Base-by-base conservation (phyloP, 768 basidiomycete genomes). In the Mycena metata region DNA sequence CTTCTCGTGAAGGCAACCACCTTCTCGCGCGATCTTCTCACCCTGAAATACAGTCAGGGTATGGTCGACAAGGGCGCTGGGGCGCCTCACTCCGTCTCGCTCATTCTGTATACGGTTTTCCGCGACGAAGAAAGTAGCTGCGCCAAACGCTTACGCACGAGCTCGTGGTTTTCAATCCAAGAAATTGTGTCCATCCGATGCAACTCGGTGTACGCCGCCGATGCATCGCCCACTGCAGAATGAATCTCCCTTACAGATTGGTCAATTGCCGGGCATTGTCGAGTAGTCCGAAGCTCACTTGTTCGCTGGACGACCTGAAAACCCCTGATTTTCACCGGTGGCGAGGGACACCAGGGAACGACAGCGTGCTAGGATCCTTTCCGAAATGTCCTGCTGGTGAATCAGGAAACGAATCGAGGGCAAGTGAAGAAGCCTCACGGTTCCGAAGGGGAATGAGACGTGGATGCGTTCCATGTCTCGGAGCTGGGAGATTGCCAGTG, bases 161-260 rank as follows among this genome's bases (percentile, higher is more conserved):
- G 30, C 5, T 66, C 65, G 7, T 66, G 65, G n/a, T 66, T 16
- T 24, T 66, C 58, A 12, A 66, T 66, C 65, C 65, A 66, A 5
- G 26, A 19, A n/a, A 66, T 54, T 1, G 26, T 12, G 2, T 21
- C 21, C 65, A 60, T 66, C 9, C 65, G n/a, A 15, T 24, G 26
- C 5, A 66, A 24, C 35, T 66, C 65, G 30, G 15, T n/a, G 21
- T 66, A 66, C 1, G 65, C 58, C 8, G 56, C 65, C 1, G 49
- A 30, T 12, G 57, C 65, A 23, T 59, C 42, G 5, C 2, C 23
- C 1, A 66, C 5, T 21, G n/a, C 17, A 3, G 64, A 58, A 51
- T 58, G 42, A 42, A 58, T 59, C 0, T 23, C 17, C 23, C 64
- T 66, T 2, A 47, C 1, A 35, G 24, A 54, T 43, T n/a, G 21